Evolutionary conservation across 768 basidiomycete species (phyloP), one percentile per base, ranked within the genome.

Genomic region (Collybiopsis confluens): DNA sequence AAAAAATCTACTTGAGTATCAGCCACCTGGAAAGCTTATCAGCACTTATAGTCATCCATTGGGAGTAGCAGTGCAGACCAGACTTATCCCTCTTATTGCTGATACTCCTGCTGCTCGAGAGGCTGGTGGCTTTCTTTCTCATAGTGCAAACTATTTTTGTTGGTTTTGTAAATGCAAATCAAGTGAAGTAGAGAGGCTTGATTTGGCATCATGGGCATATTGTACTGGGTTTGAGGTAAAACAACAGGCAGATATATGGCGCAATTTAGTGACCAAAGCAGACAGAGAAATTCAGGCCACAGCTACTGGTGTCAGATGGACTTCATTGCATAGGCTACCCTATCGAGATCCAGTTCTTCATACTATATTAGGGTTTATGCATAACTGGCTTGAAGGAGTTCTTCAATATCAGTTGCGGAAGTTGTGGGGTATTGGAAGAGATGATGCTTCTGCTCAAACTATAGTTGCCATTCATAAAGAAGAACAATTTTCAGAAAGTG

Each of bases 41-140:
- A 41, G 49, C 3, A 62, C 62, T 35, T 47, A 21, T 35, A 15
- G 15, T 23, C 33, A 58, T 56, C 59, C 61, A 2, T 33, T 43
- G 11, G 62, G 64, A 40, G 51, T 49, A 52, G 10, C 23, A 4
- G 52, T 66, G 13, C 30, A 41, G 20, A 54, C 44, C 13, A 57
- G 57, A 27, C 28, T 66, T 24, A 44, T 61, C 15, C 58, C 66
- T 47, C 43, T 68, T 6, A 45, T 68, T 56, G 60, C 56, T 4
- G 64, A 70, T 38, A 45, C 60, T 4, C 57, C 61, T 30, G 67
- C 62, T 10, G 57, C 45, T 38, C 45, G 54, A 5, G 67, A 68
- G 42, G 52, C 60, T 40, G 41, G 57, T 45, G 65, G 66, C 13
- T 65, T 59, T 58, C 11, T 59, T 18, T 35, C 36, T 13, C 56